These are phyloP conservation scores for Gastroboletus turbinatus DNA, from an alignment of 1,284 basidiomycete species.

Conservation along the genomic window DNA sequence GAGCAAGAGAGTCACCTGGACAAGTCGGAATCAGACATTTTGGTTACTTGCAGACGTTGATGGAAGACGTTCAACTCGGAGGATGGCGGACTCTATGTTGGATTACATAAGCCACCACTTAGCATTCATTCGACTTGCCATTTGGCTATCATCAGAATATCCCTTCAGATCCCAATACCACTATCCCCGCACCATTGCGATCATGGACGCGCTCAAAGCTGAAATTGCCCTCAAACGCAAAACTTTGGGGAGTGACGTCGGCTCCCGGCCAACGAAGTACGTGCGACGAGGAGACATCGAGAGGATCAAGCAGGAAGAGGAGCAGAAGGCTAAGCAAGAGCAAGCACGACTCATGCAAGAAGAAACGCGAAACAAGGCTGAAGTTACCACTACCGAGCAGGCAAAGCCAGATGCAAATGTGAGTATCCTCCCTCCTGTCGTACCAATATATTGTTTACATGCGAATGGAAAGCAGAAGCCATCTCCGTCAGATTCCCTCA, in stretches of 20 bases:
- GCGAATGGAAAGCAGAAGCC: slow-evolving; percentile 50
- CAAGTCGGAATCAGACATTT: slow-evolving; percentile 63
- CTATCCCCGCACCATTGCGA: neutral
- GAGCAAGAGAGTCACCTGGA: slow-evolving; percentile 45
- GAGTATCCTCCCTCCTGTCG: slow-evolving; percentile 33
- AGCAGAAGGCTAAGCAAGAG: slow-evolving; percentile 53
- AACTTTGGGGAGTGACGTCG: slow-evolving; percentile 46
- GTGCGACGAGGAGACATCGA: slow-evolving; percentile 83
- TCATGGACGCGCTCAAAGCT: slow-evolving; percentile 85
- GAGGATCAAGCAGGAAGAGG: slow-evolving; percentile 66
- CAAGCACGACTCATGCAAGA: slow-evolving; percentile 39
- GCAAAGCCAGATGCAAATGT: slow-evolving; percentile 39
- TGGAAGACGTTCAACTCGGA: slow-evolving; percentile 37
- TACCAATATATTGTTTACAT: slow-evolving; percentile 34
- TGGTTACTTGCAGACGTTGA: slow-evolving; percentile 25
- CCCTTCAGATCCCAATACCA: neutral
- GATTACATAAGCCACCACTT: slow-evolving; percentile 30
- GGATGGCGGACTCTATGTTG: slow-evolving; percentile 34
- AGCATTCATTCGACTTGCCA: neutral
- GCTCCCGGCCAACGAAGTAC: slow-evolving; percentile 71
- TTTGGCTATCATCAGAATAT: neutral
- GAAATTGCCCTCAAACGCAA: slow-evolving; percentile 91
- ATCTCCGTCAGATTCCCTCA: slow-evolving; percentile 42
- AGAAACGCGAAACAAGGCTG: slow-evolving; percentile 32
- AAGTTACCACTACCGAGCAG: slow-evolving; percentile 12